Percentiles rank a stretch among this genome's conserved stretches.
phyloP scores from a whole-genome alignment of 176 grass and related monocot species.

The sorghum (Sorghum bicolor) region DNA sequence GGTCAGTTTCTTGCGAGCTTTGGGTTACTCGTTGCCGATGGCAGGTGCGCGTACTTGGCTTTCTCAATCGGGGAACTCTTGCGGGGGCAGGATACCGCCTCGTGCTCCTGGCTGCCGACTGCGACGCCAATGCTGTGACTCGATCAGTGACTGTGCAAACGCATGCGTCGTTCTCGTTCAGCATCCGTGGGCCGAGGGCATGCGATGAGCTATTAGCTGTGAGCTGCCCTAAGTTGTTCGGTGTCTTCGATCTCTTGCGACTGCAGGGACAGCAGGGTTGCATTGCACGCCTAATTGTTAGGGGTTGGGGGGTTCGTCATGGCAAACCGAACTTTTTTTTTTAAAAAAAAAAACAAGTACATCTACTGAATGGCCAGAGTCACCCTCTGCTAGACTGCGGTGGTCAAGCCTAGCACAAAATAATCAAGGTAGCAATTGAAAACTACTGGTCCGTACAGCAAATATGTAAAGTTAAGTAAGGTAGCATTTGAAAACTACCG shows the following conservation, averaged over 20 bases:
- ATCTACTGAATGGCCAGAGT: neutral
- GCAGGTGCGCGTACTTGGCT: neutral
- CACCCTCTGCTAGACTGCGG: neutral
- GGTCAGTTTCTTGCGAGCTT: constrained; percentile 5
- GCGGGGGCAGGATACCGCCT: neutral
- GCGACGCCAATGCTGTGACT: neutral
- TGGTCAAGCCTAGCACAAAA: neutral
- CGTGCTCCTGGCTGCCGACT: constrained; percentile 1
- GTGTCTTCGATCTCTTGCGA: neutral
- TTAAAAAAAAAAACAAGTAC: neutral
- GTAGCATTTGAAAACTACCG: neutral
- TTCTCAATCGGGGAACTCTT: constrained; percentile 19
- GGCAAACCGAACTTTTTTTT: neutral
- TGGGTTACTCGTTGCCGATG: neutral
- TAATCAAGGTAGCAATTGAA: neutral
- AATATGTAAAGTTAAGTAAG: neutral
- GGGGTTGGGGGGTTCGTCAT: neutral
- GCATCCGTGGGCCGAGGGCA: neutral
- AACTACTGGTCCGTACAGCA: neutral
- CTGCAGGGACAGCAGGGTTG: neutral
- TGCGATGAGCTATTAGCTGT: neutral
- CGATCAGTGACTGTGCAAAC: neutral
- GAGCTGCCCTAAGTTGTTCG: neutral
- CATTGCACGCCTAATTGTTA: neutral
- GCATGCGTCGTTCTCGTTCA: constrained; percentile 32